Conservation (phyloP, 305 asterid species). For the Rubia balearica region DNA sequence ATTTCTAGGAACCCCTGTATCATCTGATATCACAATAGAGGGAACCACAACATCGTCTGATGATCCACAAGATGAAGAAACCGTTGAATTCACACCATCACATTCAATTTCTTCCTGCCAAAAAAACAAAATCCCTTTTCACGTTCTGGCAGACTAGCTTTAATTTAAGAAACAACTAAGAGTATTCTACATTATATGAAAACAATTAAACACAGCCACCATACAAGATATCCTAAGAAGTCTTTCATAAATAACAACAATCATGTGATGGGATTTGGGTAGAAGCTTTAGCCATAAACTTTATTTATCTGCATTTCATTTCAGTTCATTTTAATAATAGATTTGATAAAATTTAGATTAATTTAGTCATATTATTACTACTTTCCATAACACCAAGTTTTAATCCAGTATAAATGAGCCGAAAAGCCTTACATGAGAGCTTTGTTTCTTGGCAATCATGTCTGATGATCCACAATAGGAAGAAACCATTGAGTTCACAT, state of each 20-base stretch:
- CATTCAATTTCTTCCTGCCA: conserved; percentile 52
- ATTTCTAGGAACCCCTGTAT: conserved; percentile 14
- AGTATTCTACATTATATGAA: not conserved
- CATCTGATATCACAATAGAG: conserved; percentile 22
- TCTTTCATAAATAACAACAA: not conserved
- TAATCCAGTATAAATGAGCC: too few species aligned
- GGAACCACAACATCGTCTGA: conserved; percentile 25
- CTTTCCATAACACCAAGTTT: too few species aligned
- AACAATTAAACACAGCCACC: not conserved
- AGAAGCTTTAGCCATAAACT: not conserved
- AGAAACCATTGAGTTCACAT: conserved; percentile 36
- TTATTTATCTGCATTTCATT: too few species aligned
- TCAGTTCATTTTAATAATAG: too few species aligned
- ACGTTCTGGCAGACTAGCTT: not conserved
- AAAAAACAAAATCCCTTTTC: conserved; percentile 3
- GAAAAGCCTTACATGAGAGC: not conserved
- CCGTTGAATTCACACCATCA: conserved; percentile 39
- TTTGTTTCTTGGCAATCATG: conserved; percentile 15
- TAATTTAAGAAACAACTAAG: not conserved
- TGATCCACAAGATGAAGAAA: conserved; percentile 57
- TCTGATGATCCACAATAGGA: conserved; percentile 47
- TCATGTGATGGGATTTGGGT: not conserved
- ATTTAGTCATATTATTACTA: too few species aligned
- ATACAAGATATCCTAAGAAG: not conserved
- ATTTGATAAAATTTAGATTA: too few species aligned